Evolutionary conservation across 139 green algal species (phyloP).

Genomic region (Chlorella vulgaris): DNA sequence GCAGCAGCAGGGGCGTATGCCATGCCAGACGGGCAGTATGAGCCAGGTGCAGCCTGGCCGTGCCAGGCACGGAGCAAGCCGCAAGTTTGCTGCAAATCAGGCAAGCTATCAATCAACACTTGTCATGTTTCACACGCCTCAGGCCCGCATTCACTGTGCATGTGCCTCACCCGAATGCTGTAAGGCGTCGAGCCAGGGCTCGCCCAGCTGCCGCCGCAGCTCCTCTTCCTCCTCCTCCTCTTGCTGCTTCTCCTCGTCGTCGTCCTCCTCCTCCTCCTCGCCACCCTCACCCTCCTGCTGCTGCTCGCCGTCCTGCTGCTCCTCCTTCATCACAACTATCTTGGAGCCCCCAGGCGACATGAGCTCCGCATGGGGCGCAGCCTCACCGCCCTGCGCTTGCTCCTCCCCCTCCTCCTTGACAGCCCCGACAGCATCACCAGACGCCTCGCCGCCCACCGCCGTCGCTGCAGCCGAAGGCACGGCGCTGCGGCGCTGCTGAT

Average conservation of each 20-base stretch:
- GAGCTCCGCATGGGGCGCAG: neutral
- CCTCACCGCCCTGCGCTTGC: neutral
- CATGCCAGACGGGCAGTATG: neutral
- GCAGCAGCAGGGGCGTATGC: neutral
- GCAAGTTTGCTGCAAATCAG: too few relatives aligned
- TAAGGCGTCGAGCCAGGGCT: conserved; percentile 59
- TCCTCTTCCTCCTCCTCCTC: conserved; percentile 27
- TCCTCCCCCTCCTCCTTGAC: neutral
- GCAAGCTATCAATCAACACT: too few relatives aligned
- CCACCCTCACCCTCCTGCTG: conserved; percentile 38
- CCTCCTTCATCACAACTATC: conserved; percentile 24
- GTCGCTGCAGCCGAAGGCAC: neutral
- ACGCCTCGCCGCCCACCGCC: neutral
- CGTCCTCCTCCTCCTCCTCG: conserved; percentile 49
- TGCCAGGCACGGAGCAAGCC: too few relatives aligned
- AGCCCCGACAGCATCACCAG: neutral
- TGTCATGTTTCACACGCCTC: too few relatives aligned
- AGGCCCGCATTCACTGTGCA: too few relatives aligned
- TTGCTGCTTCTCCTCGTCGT: conserved; percentile 43
- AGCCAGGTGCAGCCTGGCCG: too few relatives aligned
- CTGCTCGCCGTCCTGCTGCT: conserved; percentile 34
- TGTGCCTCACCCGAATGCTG: conserved; percentile 1
- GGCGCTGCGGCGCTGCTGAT: neutral
- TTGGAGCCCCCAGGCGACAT: neutral
- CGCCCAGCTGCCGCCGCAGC: neutral